Conservation (phyloP, 192 early-diverging fungal species). For the Chytriomyces sp. region DNA sequence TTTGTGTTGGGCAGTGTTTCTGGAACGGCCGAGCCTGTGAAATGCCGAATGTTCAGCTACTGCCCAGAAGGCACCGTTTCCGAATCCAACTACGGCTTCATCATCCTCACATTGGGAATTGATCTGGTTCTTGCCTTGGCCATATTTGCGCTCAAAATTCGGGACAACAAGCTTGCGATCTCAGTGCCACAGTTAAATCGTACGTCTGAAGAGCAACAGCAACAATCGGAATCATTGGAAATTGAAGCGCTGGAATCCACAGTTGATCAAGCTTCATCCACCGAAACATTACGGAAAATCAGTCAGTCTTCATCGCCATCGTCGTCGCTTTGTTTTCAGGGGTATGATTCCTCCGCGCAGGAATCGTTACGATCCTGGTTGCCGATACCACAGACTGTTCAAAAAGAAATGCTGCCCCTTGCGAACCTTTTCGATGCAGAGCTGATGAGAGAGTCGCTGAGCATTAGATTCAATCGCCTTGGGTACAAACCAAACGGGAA, state of each 20-base stretch:
- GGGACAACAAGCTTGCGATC: not conserved
- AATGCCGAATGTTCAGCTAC: constrained; percentile 8
- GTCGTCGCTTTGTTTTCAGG: not conserved
- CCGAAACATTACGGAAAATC: not conserved
- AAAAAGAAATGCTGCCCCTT: not conserved
- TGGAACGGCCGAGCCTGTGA: not conserved
- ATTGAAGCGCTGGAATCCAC: too few relatives aligned
- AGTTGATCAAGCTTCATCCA: not conserved
- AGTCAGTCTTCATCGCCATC: not conserved
- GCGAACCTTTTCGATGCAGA: not conserved
- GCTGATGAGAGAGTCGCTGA: not conserved
- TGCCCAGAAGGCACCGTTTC: constrained; percentile 20
- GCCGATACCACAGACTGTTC: not conserved
- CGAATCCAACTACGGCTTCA: constrained; percentile 5
- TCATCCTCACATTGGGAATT: constrained; percentile 3
- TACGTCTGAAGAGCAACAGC: constrained; percentile 1
- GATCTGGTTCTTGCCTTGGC: not conserved
- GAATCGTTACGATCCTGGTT: not conserved
- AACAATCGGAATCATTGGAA: not conserved
- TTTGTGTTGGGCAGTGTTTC: not conserved
- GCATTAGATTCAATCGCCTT: not conserved
- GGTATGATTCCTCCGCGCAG: not conserved
- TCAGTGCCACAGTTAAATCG: not conserved
- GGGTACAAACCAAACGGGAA: not conserved
- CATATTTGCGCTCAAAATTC: constrained; percentile 4